These are phyloP conservation scores for Iris pallida DNA, from an alignment of 116 monocot genomes.

Conservation along the genomic window DNA sequence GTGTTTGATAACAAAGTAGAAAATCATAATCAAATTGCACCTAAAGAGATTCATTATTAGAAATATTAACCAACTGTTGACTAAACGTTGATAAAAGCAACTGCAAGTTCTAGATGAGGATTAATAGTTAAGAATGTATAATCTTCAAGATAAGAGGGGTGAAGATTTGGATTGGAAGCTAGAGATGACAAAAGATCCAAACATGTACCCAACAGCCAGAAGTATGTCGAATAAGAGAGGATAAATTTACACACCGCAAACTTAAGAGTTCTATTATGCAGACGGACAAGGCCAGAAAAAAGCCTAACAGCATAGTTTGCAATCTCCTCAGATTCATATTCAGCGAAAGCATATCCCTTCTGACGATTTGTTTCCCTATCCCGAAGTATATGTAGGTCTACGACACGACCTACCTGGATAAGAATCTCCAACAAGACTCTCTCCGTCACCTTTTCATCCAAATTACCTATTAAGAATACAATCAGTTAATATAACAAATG, in stretches of 20 bases:
- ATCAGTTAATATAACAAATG: slow-evolving; percentile 11
- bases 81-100: background rate
- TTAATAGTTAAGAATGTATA: background rate
- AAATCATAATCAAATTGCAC: no score
- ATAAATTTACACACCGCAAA: slow-evolving; percentile 72
- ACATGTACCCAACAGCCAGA: background rate
- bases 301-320: slow-evolving; percentile 85
- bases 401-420: slow-evolving; percentile 80
- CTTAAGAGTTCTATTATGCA: slow-evolving; percentile 69
- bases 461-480: slow-evolving; percentile 61
- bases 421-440: slow-evolving; percentile 94
- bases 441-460: slow-evolving; percentile 91
- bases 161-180: no score
- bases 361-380: slow-evolving; percentile 78
- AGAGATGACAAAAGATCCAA: background rate
- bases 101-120: background rate
- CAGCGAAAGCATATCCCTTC: slow-evolving; percentile 88
- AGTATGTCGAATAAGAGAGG: background rate
- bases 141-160: background rate
- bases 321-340: slow-evolving; percentile 90
- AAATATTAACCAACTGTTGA: no score
- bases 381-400: slow-evolving; percentile 81
- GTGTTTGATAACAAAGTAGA: no score
- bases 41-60: no score
- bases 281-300: slow-evolving; percentile 85